Percentiles rank a stretch among this genome's conserved stretches.
phyloP scores from a whole-genome alignment of 2,329 filamentous ascomycete species.

The Penicillium olsonii region DNA sequence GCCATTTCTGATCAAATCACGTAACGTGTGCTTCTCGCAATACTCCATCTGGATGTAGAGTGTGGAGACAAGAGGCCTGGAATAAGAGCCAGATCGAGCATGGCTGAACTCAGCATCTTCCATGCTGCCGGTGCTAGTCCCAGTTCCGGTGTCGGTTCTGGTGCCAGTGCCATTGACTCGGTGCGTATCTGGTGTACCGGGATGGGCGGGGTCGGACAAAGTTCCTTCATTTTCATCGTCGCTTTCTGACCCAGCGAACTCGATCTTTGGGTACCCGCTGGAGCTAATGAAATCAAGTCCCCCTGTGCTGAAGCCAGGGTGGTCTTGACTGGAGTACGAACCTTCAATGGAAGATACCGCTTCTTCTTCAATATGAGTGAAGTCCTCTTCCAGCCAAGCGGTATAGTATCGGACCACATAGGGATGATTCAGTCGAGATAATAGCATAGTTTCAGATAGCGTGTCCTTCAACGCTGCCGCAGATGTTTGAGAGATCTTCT shows the following conservation, averaged over 20 bases:
- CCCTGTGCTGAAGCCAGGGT: constrained; percentile 65
- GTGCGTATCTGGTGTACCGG: constrained; percentile 22
- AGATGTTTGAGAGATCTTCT: constrained; percentile 87
- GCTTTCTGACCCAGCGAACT: constrained; percentile 64
- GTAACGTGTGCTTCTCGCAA: constrained; percentile 88
- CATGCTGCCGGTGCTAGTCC: constrained; percentile 25
- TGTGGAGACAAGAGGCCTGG: constrained; percentile 65
- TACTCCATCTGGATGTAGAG: constrained; percentile 99
- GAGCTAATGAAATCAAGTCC: constrained; percentile 94
- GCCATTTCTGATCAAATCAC: constrained; percentile 78
- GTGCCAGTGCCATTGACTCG: background rate
- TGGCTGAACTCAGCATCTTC: constrained; percentile 41
- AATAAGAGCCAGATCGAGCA: constrained; percentile 49
- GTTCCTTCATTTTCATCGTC: constrained; percentile 47
- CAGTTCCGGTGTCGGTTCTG: background rate
- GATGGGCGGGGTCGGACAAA: constrained; percentile 36
- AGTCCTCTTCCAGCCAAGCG: constrained; percentile 82
- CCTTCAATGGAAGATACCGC: constrained; percentile 55
- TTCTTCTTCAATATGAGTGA: constrained; percentile 42
- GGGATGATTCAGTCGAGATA: constrained; percentile 92
- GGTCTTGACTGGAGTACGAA: constrained; percentile 36
- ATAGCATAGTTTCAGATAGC: constrained; percentile 80
- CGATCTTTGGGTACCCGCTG: constrained; percentile 72
- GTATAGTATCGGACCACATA: constrained; percentile 88
- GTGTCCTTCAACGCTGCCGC: constrained; percentile 63